These are phyloP conservation scores for Microsporum canis DNA, from an alignment of 2,329 filamentous ascomycete species.

Conservation along the genomic window DNA sequence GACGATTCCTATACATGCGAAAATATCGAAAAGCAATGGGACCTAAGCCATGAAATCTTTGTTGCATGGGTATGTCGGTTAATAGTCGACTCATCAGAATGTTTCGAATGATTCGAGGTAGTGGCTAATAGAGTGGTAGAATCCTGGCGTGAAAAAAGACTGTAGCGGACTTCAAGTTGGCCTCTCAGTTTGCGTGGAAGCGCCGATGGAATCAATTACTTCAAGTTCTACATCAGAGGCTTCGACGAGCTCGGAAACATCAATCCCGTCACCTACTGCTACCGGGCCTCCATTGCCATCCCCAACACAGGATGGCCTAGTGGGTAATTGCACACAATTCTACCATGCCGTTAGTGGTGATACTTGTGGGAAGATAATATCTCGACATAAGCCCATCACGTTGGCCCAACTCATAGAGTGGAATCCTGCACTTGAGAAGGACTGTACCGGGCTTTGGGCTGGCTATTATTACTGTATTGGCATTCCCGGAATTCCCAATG, in stretches of 20 bases:
- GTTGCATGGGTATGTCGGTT: conserved; percentile 6
- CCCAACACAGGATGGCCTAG: neutral
- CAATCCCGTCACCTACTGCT: neutral
- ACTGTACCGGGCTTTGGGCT: conserved; percentile 16
- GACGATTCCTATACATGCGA: neutral
- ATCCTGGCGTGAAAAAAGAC: neutral
- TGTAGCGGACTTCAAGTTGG: conserved; percentile 3
- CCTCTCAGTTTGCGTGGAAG: conserved; percentile 1
- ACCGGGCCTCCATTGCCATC: neutral
- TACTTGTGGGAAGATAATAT: neutral
- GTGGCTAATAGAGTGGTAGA: neutral
- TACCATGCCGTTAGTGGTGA: neutral
- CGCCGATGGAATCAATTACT: neutral
- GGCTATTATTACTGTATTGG: conserved; percentile 20
- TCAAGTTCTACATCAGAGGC: neutral
- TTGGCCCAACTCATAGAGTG: conserved; percentile 15
- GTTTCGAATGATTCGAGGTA: neutral
- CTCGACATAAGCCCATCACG: neutral
- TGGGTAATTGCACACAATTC: neutral
- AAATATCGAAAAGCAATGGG: neutral
- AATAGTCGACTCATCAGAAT: neutral
- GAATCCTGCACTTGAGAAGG: conserved; percentile 17
- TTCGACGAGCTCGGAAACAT: neutral
- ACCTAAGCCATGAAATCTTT: neutral
- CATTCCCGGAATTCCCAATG: conserved; percentile 1